These are phyloP conservation scores for Pseudogymnoascus sp. DNA, from an alignment of 2,329 filamentous ascomycete genomes.

Conservation along the genomic window DNA sequence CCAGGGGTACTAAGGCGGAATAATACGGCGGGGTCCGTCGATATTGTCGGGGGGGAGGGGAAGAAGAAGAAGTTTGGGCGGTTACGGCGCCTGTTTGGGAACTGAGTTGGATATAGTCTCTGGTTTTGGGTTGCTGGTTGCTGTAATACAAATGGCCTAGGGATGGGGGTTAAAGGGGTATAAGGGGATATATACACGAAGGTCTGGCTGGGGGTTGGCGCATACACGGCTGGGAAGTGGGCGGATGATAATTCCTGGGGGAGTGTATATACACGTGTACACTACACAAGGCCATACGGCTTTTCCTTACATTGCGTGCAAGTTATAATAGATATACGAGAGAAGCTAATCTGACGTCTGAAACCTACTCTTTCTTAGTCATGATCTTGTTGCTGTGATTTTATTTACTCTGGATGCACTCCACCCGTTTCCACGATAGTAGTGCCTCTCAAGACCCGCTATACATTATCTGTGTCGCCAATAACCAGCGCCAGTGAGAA, in stretches of 20 bases:
- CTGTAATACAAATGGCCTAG: neutral
- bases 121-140: neutral
- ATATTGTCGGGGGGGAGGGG: neutral
- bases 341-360: neutral
- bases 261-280: slow-evolving; percentile 8
- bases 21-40: neutral
- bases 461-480: neutral
- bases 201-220: neutral
- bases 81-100: neutral
- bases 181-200: neutral
- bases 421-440: neutral
- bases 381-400: neutral
- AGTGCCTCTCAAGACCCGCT: neutral
- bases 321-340: slow-evolving; percentile 2
- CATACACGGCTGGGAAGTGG: neutral
- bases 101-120: slow-evolving; percentile 5
- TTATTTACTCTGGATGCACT: neutral
- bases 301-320: neutral
- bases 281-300: slow-evolving; percentile 2
- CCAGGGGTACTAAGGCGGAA: neutral
- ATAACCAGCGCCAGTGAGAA: neutral
- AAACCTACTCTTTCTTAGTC: neutral
- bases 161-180: neutral
- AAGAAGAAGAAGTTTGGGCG: slow-evolving; percentile 3
- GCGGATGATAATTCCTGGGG: neutral